A percentile compares a stretch with the other conserved stretches of the same genome.
Evolutionary conservation across 192 early-diverging fungal genomes (phyloP).

Genomic region (Podila verticillata): DNA sequence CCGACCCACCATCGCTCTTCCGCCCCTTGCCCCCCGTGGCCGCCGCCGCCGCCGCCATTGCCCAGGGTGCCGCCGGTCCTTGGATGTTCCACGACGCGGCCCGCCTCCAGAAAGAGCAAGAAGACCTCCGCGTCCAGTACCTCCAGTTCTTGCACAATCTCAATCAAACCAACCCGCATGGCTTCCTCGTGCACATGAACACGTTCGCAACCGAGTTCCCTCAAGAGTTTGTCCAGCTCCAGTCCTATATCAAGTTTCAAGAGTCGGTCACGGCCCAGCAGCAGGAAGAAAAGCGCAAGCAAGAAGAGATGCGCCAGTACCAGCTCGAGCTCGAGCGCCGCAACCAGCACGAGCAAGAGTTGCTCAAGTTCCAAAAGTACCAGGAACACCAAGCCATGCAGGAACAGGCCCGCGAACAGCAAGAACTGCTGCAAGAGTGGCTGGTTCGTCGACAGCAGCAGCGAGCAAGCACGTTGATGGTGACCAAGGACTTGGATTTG

Average conservation of each 20-base stretch:
- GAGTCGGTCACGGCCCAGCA: constrained; percentile 29
- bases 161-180: constrained; percentile 29
- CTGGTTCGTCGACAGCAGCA: constrained; percentile 30
- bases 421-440: constrained; percentile 40
- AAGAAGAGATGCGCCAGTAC: constrained; percentile 42
- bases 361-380: constrained; percentile 17
- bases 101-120: constrained; percentile 44
- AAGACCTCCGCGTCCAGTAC: constrained; percentile 43
- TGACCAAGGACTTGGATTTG: constrained; percentile 33
- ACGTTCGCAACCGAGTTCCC: constrained; percentile 40
- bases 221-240: constrained; percentile 43
- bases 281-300: constrained; percentile 18
- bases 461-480: constrained; percentile 7
- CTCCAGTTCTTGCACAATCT: constrained; percentile 41
- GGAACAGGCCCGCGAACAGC: constrained; percentile 27
- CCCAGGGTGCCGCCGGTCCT: constrained; percentile 9
- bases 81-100: constrained; percentile 39
- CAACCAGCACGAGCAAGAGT: constrained; percentile 30
- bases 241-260: constrained; percentile 36
- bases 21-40: constrained; percentile 41
- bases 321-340: constrained; percentile 33
- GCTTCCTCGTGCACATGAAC: constrained; percentile 47
- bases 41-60: constrained; percentile 1
- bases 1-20: constrained; percentile 46
- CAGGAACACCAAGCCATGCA: constrained; percentile 21